These are phyloP conservation scores for Gloeophyllum trabeum DNA, from an alignment of 768 basidiomycete species.

Conservation along the genomic window DNA sequence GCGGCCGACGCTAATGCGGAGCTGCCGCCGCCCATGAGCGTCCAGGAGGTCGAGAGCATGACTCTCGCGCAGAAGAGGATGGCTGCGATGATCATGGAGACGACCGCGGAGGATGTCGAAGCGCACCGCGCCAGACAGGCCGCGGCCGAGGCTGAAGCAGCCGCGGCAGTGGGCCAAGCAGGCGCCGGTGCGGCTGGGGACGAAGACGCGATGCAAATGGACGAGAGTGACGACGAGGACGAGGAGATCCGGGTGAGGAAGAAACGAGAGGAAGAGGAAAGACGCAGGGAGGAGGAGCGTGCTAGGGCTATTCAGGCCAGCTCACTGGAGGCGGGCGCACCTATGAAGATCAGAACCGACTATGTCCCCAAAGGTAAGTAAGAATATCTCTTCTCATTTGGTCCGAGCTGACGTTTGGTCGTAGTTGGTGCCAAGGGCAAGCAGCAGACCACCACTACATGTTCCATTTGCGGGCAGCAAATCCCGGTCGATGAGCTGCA, in stretches of 20 bases:
- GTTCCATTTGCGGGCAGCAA: conserved; percentile 91
- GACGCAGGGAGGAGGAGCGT: conserved; percentile 58
- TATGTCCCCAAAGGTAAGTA: conserved; percentile 86
- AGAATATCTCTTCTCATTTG: background rate
- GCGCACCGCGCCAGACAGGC: conserved; percentile 73
- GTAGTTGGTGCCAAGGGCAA: conserved; percentile 61
- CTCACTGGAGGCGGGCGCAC: conserved; percentile 58
- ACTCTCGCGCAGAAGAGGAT: conserved; percentile 94
- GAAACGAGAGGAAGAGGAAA: conserved; percentile 63
- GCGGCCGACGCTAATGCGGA: conserved; percentile 83
- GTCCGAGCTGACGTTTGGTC: no score
- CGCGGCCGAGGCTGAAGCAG: conserved; percentile 77
- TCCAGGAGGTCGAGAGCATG: conserved; percentile 93
- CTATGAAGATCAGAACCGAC: conserved; percentile 93
- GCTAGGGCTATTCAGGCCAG: conserved; percentile 76
- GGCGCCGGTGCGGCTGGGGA: conserved; percentile 48
- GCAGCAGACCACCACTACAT: conserved; percentile 64
- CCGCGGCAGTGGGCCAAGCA: conserved; percentile 61
- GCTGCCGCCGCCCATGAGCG: conserved; percentile 92
- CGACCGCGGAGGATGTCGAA: conserved; percentile 78
- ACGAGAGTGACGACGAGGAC: conserved; percentile 78
- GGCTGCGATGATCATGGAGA: conserved; percentile 98
- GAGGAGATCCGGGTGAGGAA: conserved; percentile 44
- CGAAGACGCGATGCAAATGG: conserved; percentile 55
- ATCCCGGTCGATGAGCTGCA: conserved; percentile 92